Percentiles rank a stretch among this genome's conserved stretches.
These are phyloP conservation scores for Paracoccidioides lutzii DNA, from an alignment of 2,329 filamentous ascomycete species.

Conservation along the genomic window DNA sequence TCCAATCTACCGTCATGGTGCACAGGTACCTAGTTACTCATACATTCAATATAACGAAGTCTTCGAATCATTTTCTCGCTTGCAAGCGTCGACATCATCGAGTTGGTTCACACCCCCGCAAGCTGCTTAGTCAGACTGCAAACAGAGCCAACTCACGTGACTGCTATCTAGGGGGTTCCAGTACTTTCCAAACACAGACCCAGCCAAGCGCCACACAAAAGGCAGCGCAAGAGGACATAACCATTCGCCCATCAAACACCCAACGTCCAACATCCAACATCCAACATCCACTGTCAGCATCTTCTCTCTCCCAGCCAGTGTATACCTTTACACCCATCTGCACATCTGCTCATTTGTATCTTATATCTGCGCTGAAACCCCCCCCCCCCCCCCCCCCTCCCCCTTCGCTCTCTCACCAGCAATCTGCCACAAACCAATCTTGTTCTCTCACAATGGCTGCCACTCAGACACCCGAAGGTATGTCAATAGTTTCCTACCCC, in stretches of 20 bases:
- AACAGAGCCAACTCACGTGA: constrained; percentile 2
- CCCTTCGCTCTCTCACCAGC: constrained; percentile 12
- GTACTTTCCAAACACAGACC: constrained; percentile 26
- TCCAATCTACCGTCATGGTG: too few relatives aligned
- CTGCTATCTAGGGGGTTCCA: constrained; percentile 19
- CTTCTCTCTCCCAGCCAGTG: too few relatives aligned
- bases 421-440: too few relatives aligned
- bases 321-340: too few relatives aligned
- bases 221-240: constrained; percentile 2
- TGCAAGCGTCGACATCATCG: not conserved
- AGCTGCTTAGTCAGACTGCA: not conserved
- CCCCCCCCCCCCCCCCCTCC: constrained; percentile 5
- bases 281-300: too few relatives aligned
- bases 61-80: too few relatives aligned
- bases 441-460: constrained; percentile 19
- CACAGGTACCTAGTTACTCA: too few relatives aligned
- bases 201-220: constrained; percentile 16
- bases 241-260: not conserved
- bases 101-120: not conserved
- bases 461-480: constrained; percentile 35
- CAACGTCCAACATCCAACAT: too few relatives aligned
- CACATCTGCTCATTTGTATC: not conserved
- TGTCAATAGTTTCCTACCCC: constrained; percentile 4
- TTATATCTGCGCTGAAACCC: constrained; percentile 6
- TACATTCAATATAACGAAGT: too few relatives aligned